phyloP scores from a whole-genome alignment of 257 asterid species.

The Salvia hispanica region DNA sequence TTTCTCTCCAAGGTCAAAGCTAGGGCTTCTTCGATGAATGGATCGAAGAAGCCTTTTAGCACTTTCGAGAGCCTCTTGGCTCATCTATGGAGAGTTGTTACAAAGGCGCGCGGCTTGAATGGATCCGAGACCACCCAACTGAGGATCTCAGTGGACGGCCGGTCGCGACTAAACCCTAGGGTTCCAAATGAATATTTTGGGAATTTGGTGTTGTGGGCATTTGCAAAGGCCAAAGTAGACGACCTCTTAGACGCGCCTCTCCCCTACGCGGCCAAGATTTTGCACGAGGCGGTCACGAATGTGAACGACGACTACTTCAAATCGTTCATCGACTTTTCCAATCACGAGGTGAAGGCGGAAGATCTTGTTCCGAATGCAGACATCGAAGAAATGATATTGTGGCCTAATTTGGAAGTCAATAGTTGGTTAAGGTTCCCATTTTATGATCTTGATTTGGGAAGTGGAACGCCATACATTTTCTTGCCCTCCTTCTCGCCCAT shows the following conservation, averaged over 20 bases:
- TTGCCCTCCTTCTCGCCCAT: constrained; percentile 76
- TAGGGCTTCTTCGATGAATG: constrained; percentile 48
- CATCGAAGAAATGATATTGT: constrained; percentile 50
- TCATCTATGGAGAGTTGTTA: constrained; percentile 75
- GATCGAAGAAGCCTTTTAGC: constrained; percentile 53
- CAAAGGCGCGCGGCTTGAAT: constrained; percentile 65
- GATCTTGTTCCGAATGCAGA: constrained; percentile 60
- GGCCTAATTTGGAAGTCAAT: constrained; percentile 79
- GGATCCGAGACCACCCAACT: constrained; percentile 59
- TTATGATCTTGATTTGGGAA: constrained; percentile 74
- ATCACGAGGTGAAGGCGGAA: constrained; percentile 49
- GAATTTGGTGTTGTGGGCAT: constrained; percentile 84
- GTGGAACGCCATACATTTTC: constrained; percentile 70
- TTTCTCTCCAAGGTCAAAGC: constrained; percentile 64
- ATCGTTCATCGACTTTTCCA: constrained; percentile 77
- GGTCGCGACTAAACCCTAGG: constrained; percentile 59
- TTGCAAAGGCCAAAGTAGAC: constrained; percentile 50
- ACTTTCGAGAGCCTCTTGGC: constrained; percentile 82
- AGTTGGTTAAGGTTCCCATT: constrained; percentile 92
- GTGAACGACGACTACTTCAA: constrained; percentile 67
- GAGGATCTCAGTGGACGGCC: constrained; percentile 71
- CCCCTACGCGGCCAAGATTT: constrained; percentile 53
- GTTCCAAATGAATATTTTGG: constrained; percentile 74
- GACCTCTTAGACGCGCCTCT: constrained; percentile 52
- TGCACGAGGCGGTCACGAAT: constrained; percentile 59